Evolutionary conservation across 805 yeast species (phyloP).

Genomic region (Candida germanica): DNA sequence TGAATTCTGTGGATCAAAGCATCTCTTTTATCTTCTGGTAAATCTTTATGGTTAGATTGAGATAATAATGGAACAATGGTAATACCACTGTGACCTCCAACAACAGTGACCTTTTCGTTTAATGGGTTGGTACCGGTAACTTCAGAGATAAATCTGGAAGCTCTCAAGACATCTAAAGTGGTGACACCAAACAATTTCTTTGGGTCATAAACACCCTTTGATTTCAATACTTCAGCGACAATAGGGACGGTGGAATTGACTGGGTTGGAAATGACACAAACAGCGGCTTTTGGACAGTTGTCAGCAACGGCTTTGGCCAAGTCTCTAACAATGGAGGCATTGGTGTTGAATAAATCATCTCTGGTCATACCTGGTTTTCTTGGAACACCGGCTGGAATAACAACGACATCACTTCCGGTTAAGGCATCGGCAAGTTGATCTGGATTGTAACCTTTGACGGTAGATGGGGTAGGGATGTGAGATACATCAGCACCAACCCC

Average conservation of each 20-base stretch:
- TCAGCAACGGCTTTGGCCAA: slow-evolving; percentile 84
- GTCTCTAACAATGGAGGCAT: slow-evolving; percentile 92
- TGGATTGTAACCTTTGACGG: slow-evolving; percentile 84
- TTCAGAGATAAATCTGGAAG: slow-evolving; percentile 77
- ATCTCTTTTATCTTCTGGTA: slow-evolving; percentile 40
- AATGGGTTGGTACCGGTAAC: slow-evolving; percentile 71
- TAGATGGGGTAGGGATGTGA: slow-evolving; percentile 89
- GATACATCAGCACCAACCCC: slow-evolving; percentile 97
- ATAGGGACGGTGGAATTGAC: slow-evolving; percentile 97
- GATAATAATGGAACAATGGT: slow-evolving; percentile 93
- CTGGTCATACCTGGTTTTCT: slow-evolving; percentile 99
- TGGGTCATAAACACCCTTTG: slow-evolving; percentile 85
- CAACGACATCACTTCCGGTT: slow-evolving; percentile 76
- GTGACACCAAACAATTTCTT: slow-evolving; percentile 93
- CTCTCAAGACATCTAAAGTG: slow-evolving; percentile 87
- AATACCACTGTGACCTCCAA: slow-evolving; percentile 97
- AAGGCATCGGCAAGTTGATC: slow-evolving; percentile 71
- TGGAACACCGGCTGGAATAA: slow-evolving; percentile 97
- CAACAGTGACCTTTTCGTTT: slow-evolving; percentile 76
- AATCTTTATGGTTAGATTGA: slow-evolving; percentile 67
- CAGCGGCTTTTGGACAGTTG: slow-evolving; percentile 77
- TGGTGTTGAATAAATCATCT: slow-evolving; percentile 94
- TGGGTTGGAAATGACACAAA: slow-evolving; percentile 86
- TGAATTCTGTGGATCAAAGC: slow-evolving; percentile 81
- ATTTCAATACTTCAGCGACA: slow-evolving; percentile 87